Evolutionary conservation across 2,329 filamentous ascomycete species (phyloP).

Genomic region (Verticillium nonalfalfae): DNA sequence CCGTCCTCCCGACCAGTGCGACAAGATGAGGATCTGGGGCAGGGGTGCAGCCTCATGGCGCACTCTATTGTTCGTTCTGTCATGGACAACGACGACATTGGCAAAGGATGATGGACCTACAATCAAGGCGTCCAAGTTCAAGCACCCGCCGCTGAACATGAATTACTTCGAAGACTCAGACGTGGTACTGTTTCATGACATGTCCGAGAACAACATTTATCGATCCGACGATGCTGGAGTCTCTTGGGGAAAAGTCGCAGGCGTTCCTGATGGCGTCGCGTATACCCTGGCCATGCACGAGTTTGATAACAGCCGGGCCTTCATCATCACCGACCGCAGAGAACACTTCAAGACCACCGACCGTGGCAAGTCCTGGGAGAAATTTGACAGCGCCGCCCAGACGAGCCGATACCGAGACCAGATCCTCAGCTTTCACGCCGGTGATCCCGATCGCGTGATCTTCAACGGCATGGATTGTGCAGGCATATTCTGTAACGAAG

Average conservation of each 20-base stretch:
- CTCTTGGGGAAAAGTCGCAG: conserved; percentile 63
- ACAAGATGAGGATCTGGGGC: conserved; percentile 50
- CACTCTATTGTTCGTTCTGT: conserved; percentile 34
- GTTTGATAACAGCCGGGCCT: conserved; percentile 72
- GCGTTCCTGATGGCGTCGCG: conserved; percentile 57
- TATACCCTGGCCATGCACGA: conserved; percentile 68
- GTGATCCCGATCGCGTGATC: conserved; percentile 77
- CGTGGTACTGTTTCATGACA: conserved; percentile 69
- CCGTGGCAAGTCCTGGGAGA: conserved; percentile 72
- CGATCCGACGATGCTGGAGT: conserved; percentile 77
- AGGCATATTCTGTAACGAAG: conserved; percentile 56
- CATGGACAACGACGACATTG: conserved; percentile 29
- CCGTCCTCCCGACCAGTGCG: conserved; percentile 18
- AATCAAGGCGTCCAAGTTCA: conserved; percentile 59
- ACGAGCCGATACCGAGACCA: conserved; percentile 46
- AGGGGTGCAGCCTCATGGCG: conserved; percentile 40
- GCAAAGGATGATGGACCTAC: conserved; percentile 57
- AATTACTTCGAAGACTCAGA: conserved; percentile 92
- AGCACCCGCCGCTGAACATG: conserved; percentile 59
- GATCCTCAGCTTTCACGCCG: conserved; percentile 72
- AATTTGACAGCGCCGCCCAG: conserved; percentile 58
- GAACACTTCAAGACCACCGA: conserved; percentile 81
- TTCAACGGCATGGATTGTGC: conserved; percentile 71
- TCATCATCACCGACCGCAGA: conserved; percentile 63
- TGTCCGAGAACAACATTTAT: conserved; percentile 57